Conservation (phyloP, 306 rosid species). For the Prunus salicina region DNA sequence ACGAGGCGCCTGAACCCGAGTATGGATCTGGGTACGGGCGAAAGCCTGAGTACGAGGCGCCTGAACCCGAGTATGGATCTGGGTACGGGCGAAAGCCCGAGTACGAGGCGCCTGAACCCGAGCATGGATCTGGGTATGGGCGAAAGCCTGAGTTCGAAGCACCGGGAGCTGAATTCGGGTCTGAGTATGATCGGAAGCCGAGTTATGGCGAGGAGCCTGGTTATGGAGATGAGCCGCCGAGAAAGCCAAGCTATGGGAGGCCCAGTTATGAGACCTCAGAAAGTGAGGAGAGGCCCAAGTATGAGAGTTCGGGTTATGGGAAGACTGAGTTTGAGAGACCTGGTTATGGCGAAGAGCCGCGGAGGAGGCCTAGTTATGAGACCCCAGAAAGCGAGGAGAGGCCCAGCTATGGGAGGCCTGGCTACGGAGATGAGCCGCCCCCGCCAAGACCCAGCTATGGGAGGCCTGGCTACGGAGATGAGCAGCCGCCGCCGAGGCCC, state of each 20-base stretch:
- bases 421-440: constrained; percentile 20
- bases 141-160: background rate
- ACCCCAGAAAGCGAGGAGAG: constrained; percentile 3
- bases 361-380: constrained; percentile 17
- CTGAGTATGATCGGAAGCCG: constrained; percentile 20
- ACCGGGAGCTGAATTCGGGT: constrained; percentile 14
- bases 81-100: constrained; percentile 22
- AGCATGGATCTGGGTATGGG: constrained; percentile 11
- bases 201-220: constrained; percentile 22
- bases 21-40: constrained; percentile 11
- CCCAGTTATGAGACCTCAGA: constrained; percentile 9
- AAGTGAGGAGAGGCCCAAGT: background rate
- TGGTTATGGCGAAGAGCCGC: constrained; percentile 9
- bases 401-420: constrained; percentile 18
- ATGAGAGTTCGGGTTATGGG: background rate
- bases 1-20: background rate
- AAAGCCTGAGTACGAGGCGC: background rate
- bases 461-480: constrained; percentile 11
- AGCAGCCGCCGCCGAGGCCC: constrained; percentile 6
- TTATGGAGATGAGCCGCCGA: constrained; percentile 33
- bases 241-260: constrained; percentile 40
- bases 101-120: constrained; percentile 1
- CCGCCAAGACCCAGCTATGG: constrained; percentile 32
- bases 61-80: constrained; percentile 26
- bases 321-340: background rate